A percentile compares a stretch with the other conserved stretches of the same genome.
Evolutionary conservation across 2,329 filamentous ascomycete species (phyloP).

Genomic region (Cordyceps farinosa): DNA sequence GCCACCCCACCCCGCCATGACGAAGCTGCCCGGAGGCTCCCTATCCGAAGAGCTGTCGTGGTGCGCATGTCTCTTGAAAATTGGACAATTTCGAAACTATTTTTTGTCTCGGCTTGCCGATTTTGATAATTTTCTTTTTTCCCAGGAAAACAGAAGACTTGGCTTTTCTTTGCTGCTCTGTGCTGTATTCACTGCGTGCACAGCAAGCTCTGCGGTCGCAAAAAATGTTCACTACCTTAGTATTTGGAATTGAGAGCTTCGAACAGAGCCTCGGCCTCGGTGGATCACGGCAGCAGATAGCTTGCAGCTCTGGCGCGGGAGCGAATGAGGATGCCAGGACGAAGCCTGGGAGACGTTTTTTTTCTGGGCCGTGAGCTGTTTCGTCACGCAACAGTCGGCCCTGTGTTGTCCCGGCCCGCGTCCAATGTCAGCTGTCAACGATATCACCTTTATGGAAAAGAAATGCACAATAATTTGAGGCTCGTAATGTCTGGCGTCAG

Average conservation of each 20-base stretch:
- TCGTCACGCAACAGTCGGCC: conserved; percentile 7
- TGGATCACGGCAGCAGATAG: conserved; percentile 11
- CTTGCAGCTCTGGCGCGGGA: neutral
- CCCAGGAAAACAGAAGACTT: neutral
- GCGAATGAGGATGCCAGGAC: conserved; percentile 10
- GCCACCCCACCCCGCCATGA: conserved; percentile 12
- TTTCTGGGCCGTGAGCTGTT: conserved; percentile 9
- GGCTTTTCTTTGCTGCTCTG: neutral
- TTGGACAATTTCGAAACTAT: neutral
- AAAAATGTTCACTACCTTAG: neutral
- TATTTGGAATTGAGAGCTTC: neutral
- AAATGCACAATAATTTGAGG: neutral
- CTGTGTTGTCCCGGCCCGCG: conserved; percentile 14
- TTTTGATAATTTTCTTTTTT: neutral
- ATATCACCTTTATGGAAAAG: neutral
- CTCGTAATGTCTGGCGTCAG: neutral
- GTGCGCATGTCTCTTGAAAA: neutral
- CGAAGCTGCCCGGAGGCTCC: conserved; percentile 13
- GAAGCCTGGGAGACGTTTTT: neutral
- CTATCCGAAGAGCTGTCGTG: conserved; percentile 5
- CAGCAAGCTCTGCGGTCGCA: neutral
- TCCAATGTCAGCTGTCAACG: neutral
- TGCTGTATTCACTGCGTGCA: neutral
- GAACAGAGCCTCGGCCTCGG: conserved; percentile 8
- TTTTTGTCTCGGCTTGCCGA: neutral